Evolutionary conservation across 768 basidiomycete genomes (phyloP).

Genomic region (Panellus pusillus): DNA sequence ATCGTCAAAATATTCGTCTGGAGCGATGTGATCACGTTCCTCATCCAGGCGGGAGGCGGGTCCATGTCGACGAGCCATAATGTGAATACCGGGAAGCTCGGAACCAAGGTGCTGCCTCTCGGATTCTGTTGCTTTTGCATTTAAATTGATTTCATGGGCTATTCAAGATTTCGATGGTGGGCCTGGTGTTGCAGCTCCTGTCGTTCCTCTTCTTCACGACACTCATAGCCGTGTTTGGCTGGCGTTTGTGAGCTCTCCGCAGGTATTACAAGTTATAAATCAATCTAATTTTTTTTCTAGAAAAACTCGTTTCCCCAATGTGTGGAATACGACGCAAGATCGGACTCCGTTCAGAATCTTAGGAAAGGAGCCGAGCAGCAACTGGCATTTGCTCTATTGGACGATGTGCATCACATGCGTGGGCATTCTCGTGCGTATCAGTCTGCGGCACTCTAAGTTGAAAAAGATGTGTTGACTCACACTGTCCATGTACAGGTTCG

Average conservation of each 20-base stretch:
- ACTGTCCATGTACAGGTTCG: constrained; percentile 2
- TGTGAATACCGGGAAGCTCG: neutral
- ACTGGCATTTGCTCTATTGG: constrained; percentile 15
- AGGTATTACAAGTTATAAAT: neutral
- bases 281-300: neutral
- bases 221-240: constrained; percentile 4
- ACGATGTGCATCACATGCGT: constrained; percentile 8
- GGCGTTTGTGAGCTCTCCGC: neutral
- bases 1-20: constrained; percentile 7
- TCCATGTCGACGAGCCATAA: neutral
- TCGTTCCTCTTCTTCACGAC: constrained; percentile 9
- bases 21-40: constrained; percentile 5
- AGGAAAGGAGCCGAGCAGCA: neutral
- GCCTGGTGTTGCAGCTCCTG: constrained; percentile 3
- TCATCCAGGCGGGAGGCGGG: constrained; percentile 1
- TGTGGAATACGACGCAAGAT: constrained; percentile 4
- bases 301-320: constrained; percentile 1
- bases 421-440: constrained; percentile 2
- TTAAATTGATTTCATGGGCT: too few relatives aligned
- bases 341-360: neutral
- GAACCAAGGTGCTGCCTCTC: neutral
- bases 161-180: constrained; percentile 4
- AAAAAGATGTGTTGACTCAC: neutral
- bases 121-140: neutral
- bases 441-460: neutral